Evolutionary conservation across 2,329 filamentous ascomycete genomes (phyloP), one percentile per base, ranked within the genome.

Genomic region (Tetracladium maxilliforme): DNA sequence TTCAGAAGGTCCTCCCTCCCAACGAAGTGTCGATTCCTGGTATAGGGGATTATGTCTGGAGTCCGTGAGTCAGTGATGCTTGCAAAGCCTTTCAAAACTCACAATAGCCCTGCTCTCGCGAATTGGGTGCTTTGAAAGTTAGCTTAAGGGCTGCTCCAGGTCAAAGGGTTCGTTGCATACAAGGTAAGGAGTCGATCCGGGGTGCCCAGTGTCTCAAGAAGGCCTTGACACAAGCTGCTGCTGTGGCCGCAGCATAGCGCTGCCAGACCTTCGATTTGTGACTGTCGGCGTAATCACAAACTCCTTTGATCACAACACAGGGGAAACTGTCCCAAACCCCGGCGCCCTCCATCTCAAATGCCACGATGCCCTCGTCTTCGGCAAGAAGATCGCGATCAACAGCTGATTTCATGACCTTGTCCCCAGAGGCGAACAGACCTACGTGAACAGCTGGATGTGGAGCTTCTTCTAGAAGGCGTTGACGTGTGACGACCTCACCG

Each of bases 231-330:
- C 14, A 44, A 8, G 42, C 47, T 4, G 44, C 48, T 6, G 39
- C 49, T 5, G 31, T 41, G 4, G 30, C 39, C 4, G 41, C 47
- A 0, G 52, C 49, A 30, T 49, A 53, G 1, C 19, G 18, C 14
- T 53, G 47, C 51, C 49, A 56, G 4, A 19, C 16, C 7, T 54
- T 44, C 13, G 42, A 44, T 32, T 53, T 54, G 25, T 54, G 49
- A 1, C 39, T 45, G 28, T 57, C 52, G 4, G 48, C 39, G 22
- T 55, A 56, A 23, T 55, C 48, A 14, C 44, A 56, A 0, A 57
- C 51, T 0, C 50, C 52, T 8, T 53, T 52, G 21, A 58, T 45
- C 0, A 51, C 34, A 1, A 58, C 28, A 5, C 47, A 52, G 0
- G 52, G 51, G 1, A 54, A 27, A 0, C 35, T 32, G 23, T 41